These are phyloP conservation scores for Kurtzmaniella quercitrusa DNA, from an alignment of 1,139 yeast genomes.

Conservation along the genomic window DNA sequence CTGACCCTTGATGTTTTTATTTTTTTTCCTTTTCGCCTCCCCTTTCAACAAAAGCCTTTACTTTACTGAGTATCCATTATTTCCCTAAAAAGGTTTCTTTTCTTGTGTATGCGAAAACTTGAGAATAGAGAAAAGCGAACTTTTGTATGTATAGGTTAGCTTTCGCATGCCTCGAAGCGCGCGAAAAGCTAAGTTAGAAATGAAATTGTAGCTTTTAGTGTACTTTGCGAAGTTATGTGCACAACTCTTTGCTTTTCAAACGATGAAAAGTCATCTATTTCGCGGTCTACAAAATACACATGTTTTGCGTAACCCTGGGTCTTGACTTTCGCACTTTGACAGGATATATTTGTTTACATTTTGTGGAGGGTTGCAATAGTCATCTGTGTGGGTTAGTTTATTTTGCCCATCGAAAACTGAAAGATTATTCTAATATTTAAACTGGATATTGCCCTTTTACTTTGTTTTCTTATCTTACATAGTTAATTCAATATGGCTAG, in stretches of 20 bases:
- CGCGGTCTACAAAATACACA: neutral
- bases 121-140: slow-evolving; percentile 7
- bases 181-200: slow-evolving; percentile 1
- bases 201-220: neutral
- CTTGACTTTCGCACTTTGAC: neutral
- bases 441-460: neutral
- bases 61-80: neutral
- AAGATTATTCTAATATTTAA: neutral
- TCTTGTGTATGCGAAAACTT: slow-evolving; percentile 6
- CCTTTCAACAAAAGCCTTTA: neutral
- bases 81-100: slow-evolving; percentile 4
- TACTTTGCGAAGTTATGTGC: neutral
- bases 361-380: neutral
- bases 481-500: slow-evolving; percentile 70
- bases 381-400: neutral
- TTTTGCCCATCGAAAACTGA: neutral
- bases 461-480: slow-evolving; percentile 6
- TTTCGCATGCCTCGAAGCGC: slow-evolving; percentile 2
- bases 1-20: neutral
- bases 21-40: neutral
- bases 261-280: neutral
- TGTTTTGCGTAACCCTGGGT: neutral
- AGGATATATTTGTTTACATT: slow-evolving; percentile 1
- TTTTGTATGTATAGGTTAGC: slow-evolving; percentile 8
- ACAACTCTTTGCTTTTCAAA: neutral